Evolutionary conservation across 2,329 filamentous ascomycete species (phyloP).

Genomic region (Furcasterigmium sp.): DNA sequence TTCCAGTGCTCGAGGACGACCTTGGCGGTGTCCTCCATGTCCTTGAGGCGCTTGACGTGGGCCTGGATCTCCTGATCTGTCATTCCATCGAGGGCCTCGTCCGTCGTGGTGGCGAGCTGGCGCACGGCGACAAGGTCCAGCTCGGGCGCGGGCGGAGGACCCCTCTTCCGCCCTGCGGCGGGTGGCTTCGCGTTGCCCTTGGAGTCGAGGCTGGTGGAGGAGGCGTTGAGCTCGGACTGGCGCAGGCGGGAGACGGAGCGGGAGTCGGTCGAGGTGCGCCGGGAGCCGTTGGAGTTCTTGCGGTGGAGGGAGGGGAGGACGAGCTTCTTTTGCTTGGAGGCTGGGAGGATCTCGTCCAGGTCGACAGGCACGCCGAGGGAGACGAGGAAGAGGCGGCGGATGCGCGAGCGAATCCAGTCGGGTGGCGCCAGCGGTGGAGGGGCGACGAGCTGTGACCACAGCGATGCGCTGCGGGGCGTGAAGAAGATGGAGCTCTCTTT

Average conservation of each 20-base stretch:
- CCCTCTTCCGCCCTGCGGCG: slow-evolving; percentile 38
- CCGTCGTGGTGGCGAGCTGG: slow-evolving; percentile 77
- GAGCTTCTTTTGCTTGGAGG: slow-evolving; percentile 96
- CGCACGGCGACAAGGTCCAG: slow-evolving; percentile 75
- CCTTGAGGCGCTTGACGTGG: slow-evolving; percentile 66
- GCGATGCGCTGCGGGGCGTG: slow-evolving; percentile 78
- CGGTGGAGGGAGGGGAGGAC: slow-evolving; percentile 74
- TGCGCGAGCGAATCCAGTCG: slow-evolving; percentile 96
- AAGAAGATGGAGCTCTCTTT: slow-evolving; percentile 66
- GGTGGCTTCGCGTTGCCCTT: slow-evolving; percentile 42
- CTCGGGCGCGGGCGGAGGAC: slow-evolving; percentile 64
- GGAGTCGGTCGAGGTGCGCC: slow-evolving; percentile 50
- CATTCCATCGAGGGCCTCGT: slow-evolving; percentile 75
- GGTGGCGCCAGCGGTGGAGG: slow-evolving; percentile 92
- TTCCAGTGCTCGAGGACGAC: slow-evolving; percentile 85
- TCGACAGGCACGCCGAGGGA: slow-evolving; percentile 95
- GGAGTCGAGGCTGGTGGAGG: slow-evolving; percentile 54
- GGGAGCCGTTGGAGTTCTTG: slow-evolving; percentile 43
- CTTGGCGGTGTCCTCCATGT: slow-evolving; percentile 65
- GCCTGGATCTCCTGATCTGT: slow-evolving; percentile 68
- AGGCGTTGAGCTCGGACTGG: slow-evolving; percentile 45
- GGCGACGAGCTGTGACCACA: slow-evolving; percentile 95
- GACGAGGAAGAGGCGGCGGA: slow-evolving; percentile 89
- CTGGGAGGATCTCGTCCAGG: slow-evolving; percentile 92
- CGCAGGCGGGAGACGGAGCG: slow-evolving; percentile 41